Evolutionary conservation across 1,139 yeast genomes (phyloP).

Genomic region (Debaryomyces coudertii): DNA sequence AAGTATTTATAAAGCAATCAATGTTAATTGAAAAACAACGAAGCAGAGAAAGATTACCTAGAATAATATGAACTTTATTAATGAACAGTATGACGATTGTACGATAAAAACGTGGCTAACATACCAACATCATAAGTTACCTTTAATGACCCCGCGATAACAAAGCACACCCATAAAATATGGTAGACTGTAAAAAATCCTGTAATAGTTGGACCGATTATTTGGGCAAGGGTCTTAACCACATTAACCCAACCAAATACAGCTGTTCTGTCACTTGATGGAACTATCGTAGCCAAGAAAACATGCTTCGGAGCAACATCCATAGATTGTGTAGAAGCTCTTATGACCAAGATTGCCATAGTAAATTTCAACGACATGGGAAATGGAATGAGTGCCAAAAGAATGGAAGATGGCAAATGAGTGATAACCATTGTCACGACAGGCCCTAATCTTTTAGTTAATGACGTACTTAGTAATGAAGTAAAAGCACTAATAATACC

Average conservation of each 20-base stretch:
- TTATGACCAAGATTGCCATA: slow-evolving; percentile 31
- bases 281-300: slow-evolving; percentile 41
- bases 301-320: slow-evolving; percentile 51
- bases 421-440: slow-evolving; percentile 48
- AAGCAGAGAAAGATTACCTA: not conserved
- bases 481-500: slow-evolving; percentile 44
- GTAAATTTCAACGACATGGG: slow-evolving; percentile 35
- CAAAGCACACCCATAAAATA: slow-evolving; percentile 44
- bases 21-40: too few relatives aligned
- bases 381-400: slow-evolving; percentile 40
- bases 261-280: slow-evolving; percentile 40
- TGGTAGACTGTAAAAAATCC: slow-evolving; percentile 36
- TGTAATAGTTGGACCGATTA: slow-evolving; percentile 42
- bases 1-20: too few relatives aligned
- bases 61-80: slow-evolving; percentile 9
- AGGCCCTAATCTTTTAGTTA: slow-evolving; percentile 48
- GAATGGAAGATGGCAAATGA: slow-evolving; percentile 46
- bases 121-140: slow-evolving; percentile 45
- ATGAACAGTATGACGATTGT: slow-evolving; percentile 28
- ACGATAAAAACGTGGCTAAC: slow-evolving; percentile 35
- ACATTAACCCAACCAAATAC: slow-evolving; percentile 47
- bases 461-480: slow-evolving; percentile 44
- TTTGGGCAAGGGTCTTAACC: slow-evolving; percentile 43
- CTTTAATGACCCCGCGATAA: slow-evolving; percentile 43
- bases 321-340: slow-evolving; percentile 47